These are phyloP conservation scores for Populus ilicifolia DNA, from an alignment of 345 rosid genomes.

Conservation along the genomic window DNA sequence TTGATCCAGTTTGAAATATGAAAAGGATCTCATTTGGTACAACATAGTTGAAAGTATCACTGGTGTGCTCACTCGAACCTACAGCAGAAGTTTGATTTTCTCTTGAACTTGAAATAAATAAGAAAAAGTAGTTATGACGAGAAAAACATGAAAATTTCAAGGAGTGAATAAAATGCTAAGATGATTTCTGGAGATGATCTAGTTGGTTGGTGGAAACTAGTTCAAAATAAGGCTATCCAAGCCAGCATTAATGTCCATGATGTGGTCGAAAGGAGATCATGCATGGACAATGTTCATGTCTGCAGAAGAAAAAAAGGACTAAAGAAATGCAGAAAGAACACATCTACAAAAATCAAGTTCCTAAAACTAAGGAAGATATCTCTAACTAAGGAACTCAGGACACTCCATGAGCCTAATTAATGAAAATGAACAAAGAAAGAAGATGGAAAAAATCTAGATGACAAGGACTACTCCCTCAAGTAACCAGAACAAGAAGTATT, in stretches of 20 bases:
- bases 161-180: neutral
- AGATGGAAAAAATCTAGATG: neutral
- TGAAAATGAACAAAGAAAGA: neutral
- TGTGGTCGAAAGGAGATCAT: neutral
- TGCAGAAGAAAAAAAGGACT: neutral
- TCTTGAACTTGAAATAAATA: neutral
- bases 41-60: neutral
- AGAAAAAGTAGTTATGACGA: neutral
- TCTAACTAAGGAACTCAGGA: neutral
- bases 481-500: neutral
- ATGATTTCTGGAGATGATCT: neutral
- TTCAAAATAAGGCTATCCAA: neutral
- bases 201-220: neutral
- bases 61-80: neutral
- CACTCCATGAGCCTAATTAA: neutral
- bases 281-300: neutral
- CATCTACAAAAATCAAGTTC: neutral
- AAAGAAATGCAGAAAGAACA: neutral
- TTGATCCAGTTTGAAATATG: neutral
- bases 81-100: neutral
- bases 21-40: neutral
- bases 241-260: neutral
- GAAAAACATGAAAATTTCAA: neutral
- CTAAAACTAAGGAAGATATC: neutral
- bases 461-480: neutral